phyloP scores from a whole-genome alignment of 2,329 filamentous ascomycete species.

The Calonectria ilicicola region DNA sequence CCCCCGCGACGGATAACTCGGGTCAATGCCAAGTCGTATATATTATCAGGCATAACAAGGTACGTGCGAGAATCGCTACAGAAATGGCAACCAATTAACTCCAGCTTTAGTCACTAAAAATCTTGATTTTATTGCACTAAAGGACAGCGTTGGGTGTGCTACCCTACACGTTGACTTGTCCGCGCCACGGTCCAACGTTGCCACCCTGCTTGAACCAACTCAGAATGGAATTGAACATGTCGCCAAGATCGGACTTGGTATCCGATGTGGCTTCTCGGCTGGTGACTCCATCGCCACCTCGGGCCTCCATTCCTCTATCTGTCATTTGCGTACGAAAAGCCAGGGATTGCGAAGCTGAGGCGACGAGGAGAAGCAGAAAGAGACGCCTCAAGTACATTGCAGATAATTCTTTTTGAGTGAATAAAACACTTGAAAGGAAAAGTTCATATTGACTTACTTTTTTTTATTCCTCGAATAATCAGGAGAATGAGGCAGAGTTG shows the following conservation, averaged over 20 bases:
- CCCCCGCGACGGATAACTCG: conserved; percentile 10
- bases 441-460: neutral
- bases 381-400: neutral
- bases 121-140: neutral
- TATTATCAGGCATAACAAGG: neutral
- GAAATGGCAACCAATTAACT: neutral
- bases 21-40: conserved; percentile 14
- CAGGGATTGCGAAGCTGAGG: neutral
- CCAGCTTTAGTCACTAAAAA: neutral
- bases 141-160: neutral
- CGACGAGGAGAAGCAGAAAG: neutral
- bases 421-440: neutral
- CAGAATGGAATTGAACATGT: neutral
- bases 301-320: neutral
- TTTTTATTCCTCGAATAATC: too few relatives aligned
- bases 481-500: neutral
- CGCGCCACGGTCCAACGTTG: neutral
- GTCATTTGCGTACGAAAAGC: neutral
- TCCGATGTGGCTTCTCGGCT: neutral
- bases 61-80: neutral
- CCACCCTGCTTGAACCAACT: neutral
- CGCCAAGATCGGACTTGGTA: neutral
- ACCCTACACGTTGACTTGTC: neutral
- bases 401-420: neutral
- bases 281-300: neutral